Base-by-base conservation (phyloP, 78 protist genomes). In the Andalucia godoyi region DNA sequence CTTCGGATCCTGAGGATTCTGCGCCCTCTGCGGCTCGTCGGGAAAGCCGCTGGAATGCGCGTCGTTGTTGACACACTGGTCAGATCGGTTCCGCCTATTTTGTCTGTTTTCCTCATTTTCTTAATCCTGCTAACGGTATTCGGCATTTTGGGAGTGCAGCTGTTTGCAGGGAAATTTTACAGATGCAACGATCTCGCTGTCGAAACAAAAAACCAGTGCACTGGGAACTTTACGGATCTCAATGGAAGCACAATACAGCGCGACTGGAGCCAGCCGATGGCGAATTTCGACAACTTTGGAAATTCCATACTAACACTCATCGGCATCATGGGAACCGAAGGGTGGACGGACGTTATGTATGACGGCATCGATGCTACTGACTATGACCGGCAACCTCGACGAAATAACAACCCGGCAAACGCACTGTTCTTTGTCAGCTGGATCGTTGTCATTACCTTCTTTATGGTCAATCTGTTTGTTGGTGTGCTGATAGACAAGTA, bases 11-110 rank as follows among this genome's bases (percentile, higher is more conserved):
- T 70, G 10, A 51, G 76, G 1, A 81, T 74, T 4, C 46, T 81
- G 30, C 80, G 86, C 2, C 86, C 86, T 18, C 72, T 81, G 32
- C 86, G 86, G 0, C 57, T 74, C 36, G 3, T 81, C 62, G 36
- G 52, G 34, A 64, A 62, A 2, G 37, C 25, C 70, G 32, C 4
- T 3, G 71, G 66, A 10, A 49, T 76, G 63, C 42, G 34, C 36
- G 61, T 75, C 29, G 69, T 63, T 8, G 54, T 40, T 25, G 38
- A 7, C 32, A 39, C 74, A 23, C 34, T 53, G 38, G 21, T 55
- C 18, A n/a, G 12, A n/a, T 1, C 51, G 23, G 18, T 39, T 30
- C 43, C 50, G 0, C 38, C 49, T 4, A 32, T 68, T 18, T 21
- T 29, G 7, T 7, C 39, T 34, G 54, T 72, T 4, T 2, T 54